Evolutionary conservation across 2,329 filamentous ascomycete species (phyloP).

Genomic region (Whalleya microplaca): DNA sequence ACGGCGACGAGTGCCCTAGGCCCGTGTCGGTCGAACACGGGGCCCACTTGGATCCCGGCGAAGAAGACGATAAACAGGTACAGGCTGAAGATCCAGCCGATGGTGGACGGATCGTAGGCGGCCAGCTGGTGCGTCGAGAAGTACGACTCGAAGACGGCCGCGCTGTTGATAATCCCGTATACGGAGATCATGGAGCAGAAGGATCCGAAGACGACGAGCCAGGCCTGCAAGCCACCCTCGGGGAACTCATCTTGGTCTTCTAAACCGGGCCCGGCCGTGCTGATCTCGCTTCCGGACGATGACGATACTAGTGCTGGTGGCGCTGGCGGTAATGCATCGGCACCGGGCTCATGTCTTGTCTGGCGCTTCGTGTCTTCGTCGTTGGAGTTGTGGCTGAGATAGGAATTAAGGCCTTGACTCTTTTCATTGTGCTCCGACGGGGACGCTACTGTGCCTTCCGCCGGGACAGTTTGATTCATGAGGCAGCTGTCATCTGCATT

Average conservation of each 20-base stretch:
- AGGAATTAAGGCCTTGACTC: slow-evolving; percentile 11
- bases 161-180: slow-evolving; percentile 74
- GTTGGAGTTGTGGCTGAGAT: not conserved
- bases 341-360: slow-evolving; percentile 2
- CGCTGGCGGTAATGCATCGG: slow-evolving; percentile 7
- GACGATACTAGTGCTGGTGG: too few relatives aligned
- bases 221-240: slow-evolving; percentile 73
- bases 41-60: slow-evolving; percentile 79
- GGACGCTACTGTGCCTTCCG: slow-evolving; percentile 13
- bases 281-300: not conserved
- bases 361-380: slow-evolving; percentile 8
- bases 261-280: not conserved
- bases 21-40: slow-evolving; percentile 78
- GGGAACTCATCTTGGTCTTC: slow-evolving; percentile 55
- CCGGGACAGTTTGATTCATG: slow-evolving; percentile 36
- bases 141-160: slow-evolving; percentile 80
- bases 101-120: slow-evolving; percentile 66
- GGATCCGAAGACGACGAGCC: slow-evolving; percentile 77
- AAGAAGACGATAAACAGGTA: slow-evolving; percentile 84
- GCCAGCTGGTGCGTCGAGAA: slow-evolving; percentile 72
- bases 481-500: slow-evolving; percentile 37
- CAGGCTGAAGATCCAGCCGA: slow-evolving; percentile 87
- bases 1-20: slow-evolving; percentile 67
- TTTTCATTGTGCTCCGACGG: slow-evolving; percentile 28
- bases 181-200: slow-evolving; percentile 72